phyloP scores from a whole-genome alignment of 345 rosid genomes.

The Camelina hispida region DNA sequence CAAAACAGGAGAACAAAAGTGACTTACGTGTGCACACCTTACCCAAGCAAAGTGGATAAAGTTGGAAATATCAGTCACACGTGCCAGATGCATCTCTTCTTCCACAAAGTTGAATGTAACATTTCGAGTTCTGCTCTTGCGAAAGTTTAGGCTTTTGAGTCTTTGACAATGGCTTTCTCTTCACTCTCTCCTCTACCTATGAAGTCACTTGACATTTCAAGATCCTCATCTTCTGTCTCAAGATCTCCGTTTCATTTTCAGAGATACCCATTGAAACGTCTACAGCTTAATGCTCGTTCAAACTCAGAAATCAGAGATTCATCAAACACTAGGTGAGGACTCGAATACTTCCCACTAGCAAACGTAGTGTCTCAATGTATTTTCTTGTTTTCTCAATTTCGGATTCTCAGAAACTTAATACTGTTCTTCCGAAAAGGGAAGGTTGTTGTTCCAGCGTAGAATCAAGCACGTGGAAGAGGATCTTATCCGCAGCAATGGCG shows the following conservation, averaged over 20 bases:
- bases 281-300: constrained; percentile 28
- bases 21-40: constrained; percentile 33
- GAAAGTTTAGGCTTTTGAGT: constrained; percentile 18
- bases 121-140: neutral
- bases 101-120: neutral
- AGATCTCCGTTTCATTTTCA: constrained; percentile 18
- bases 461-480: constrained; percentile 54
- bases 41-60: constrained; percentile 44
- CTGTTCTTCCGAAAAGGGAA: constrained; percentile 49
- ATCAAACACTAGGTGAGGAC: constrained; percentile 36
- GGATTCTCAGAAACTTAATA: neutral
- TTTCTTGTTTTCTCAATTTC: neutral
- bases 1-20: constrained; percentile 21
- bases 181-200: constrained; percentile 40
- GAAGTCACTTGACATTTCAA: constrained; percentile 32
- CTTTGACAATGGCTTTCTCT: constrained; percentile 40
- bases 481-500: constrained; percentile 66
- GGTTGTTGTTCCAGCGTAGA: constrained; percentile 43
- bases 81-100: constrained; percentile 33
- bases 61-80: constrained; percentile 23
- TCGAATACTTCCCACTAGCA: neutral
- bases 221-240: constrained; percentile 35
- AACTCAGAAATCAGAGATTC: constrained; percentile 30
- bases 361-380: neutral
- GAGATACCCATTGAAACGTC: constrained; percentile 34